Conservation (phyloP, 2,329 filamentous ascomycete species). For the Calonectria crousiana region DNA sequence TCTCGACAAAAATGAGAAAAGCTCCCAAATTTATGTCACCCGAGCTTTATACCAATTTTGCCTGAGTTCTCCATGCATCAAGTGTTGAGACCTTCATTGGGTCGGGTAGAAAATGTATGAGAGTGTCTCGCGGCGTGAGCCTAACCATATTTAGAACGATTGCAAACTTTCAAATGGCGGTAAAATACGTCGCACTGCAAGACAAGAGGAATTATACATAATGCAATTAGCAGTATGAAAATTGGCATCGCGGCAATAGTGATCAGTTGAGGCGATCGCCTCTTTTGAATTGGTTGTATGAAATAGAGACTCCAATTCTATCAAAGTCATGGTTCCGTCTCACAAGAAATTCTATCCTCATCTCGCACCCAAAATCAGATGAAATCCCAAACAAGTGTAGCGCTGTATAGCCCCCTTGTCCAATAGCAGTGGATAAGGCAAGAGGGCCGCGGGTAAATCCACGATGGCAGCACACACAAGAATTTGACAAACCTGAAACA, state of each 20-base stretch:
- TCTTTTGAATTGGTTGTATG: no score
- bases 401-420: not conserved
- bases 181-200: not conserved
- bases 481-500: not conserved
- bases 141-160: not conserved
- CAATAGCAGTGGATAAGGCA: not conserved
- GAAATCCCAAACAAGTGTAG: not conserved
- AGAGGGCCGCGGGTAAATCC: not conserved
- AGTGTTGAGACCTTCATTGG: not conserved
- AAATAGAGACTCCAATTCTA: not conserved
- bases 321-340: not conserved
- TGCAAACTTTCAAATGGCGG: not conserved
- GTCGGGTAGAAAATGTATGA: not conserved
- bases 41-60: accelerated
- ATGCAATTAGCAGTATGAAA: not conserved
- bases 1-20: not conserved
- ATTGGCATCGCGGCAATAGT: no score
- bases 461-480: not conserved
- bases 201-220: accelerated
- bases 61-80: not conserved
- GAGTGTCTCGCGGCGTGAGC: not conserved
- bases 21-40: not conserved
- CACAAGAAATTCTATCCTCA: not conserved
- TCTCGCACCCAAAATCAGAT: not conserved
- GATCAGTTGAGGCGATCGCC: not conserved